A percentile compares a stretch with the other conserved stretches of the same genome.
Evolutionary conservation across 257 asterid species (phyloP).

Genomic region (Mitragyna speciosa): DNA sequence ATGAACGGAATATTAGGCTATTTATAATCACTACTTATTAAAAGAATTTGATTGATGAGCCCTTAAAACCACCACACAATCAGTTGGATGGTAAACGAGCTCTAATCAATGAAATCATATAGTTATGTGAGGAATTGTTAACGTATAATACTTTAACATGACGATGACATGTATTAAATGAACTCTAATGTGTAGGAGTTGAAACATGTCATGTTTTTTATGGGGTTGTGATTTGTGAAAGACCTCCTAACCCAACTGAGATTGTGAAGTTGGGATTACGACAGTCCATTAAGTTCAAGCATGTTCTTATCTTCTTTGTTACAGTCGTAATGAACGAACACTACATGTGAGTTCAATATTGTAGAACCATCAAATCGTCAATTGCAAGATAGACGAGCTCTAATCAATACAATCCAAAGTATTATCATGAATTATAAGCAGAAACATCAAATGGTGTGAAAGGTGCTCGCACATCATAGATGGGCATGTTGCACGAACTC

Average conservation of each 20-base stretch:
- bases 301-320: background rate
- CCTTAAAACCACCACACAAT: background rate
- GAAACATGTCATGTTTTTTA: background rate
- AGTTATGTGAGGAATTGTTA: background rate
- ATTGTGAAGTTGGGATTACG: background rate
- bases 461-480: background rate
- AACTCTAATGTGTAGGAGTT: background rate
- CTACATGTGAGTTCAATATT: no score
- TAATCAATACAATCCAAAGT: background rate
- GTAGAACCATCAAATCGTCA: no score
- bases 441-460: background rate
- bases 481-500: no score
- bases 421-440: no score
- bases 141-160: no score
- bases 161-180: background rate
- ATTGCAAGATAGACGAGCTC: background rate
- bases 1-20: background rate
- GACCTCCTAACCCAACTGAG: background rate
- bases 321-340: background rate
- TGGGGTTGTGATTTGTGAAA: background rate
- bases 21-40: background rate
- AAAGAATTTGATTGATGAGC: background rate
- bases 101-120: background rate
- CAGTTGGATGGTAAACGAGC: background rate
- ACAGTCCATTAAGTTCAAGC: background rate